Evolutionary conservation across 495 filamentous ascomycete species (phyloP), one percentile per base, ranked within the genome.

Genomic region (Trichoderma gamsii): DNA sequence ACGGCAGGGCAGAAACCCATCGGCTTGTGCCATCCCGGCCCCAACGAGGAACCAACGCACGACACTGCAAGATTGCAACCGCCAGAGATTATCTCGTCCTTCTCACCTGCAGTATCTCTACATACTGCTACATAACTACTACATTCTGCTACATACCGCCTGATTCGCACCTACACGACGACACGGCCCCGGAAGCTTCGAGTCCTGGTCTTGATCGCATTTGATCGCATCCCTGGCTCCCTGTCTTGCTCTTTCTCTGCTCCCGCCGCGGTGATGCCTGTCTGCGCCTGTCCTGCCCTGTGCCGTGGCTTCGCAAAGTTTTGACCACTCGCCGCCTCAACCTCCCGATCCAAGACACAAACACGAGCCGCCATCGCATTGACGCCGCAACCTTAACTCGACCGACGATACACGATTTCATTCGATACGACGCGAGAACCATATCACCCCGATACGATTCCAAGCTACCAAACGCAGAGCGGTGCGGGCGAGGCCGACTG

Each of bases 21-120:
- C 56, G 6, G 56, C 27, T 25, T 61, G 56, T 61, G 56, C 56
- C 56, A 61, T 61, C 56, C 56, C 56, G 56, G 25, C 16, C 56
- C 51, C 9, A 29, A 27, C 9, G 9, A 61, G 25, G 23, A 18
- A 29, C 21, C 15, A 13, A 12, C 23, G 9, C 56, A 49, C 44
- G n/a, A 16, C 12, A n/a, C 44, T 15, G 44, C n/a, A 3, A 16
- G 44, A n/a, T 49, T 16, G 44, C 44, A 49, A 18, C 44, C 13
- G 13, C 44, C 13, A n/a, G 15, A 49, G 9, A n/a, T 16, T 15
- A 3, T 49, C 18, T 18, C 44, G 35, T 9, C 35, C 35, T 38
- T 29, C 29, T 29, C 29, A 29, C 29, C 4, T 29, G 29, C 29
- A 29, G 29, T 29, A 29, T 4, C 29, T 29, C 29, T 29, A 29